These are phyloP conservation scores for Tephrocybe sp. DNA, from an alignment of 768 basidiomycete species.

Conservation along the genomic window DNA sequence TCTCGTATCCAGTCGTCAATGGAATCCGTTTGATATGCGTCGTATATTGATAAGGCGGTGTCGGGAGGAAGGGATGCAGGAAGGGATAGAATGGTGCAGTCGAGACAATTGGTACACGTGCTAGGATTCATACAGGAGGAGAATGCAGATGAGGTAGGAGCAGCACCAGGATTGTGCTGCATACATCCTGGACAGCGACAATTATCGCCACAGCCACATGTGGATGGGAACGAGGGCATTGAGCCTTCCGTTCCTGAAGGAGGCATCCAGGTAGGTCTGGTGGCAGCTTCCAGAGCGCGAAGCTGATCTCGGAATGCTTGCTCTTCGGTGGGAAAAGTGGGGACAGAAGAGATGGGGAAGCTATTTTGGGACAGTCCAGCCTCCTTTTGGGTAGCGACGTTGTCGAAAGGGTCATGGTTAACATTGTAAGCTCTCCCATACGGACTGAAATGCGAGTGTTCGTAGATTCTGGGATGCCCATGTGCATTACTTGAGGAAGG, in stretches of 20 bases:
- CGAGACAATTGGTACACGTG: constrained; percentile 49
- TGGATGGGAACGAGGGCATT: constrained; percentile 37
- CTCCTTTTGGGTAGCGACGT: background rate
- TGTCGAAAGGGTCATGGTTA: constrained; percentile 29
- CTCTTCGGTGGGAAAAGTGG: constrained; percentile 21
- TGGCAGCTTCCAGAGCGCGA: constrained; percentile 34
- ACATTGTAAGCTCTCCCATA: constrained; percentile 68
- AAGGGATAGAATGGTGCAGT: constrained; percentile 60
- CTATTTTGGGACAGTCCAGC: constrained; percentile 10
- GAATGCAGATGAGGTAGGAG: constrained; percentile 34
- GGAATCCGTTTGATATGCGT: constrained; percentile 40
- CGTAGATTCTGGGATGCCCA: constrained; percentile 38
- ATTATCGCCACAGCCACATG: constrained; percentile 62
- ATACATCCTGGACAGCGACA: constrained; percentile 68
- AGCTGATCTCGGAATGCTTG: constrained; percentile 26
- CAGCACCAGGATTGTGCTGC: constrained; percentile 44
- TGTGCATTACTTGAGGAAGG: constrained; percentile 47
- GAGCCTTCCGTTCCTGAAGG: constrained; percentile 19
- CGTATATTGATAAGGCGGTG: constrained; percentile 39
- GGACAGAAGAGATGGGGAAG: constrained; percentile 26
- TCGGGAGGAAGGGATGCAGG: constrained; percentile 43
- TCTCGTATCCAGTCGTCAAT: constrained; percentile 40
- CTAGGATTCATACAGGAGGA: constrained; percentile 37
- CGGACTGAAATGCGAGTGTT: constrained; percentile 57
- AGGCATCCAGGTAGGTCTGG: constrained; percentile 25